Conservation (phyloP, 179 eudicot species). For the Gypsophila paniculata region DNA sequence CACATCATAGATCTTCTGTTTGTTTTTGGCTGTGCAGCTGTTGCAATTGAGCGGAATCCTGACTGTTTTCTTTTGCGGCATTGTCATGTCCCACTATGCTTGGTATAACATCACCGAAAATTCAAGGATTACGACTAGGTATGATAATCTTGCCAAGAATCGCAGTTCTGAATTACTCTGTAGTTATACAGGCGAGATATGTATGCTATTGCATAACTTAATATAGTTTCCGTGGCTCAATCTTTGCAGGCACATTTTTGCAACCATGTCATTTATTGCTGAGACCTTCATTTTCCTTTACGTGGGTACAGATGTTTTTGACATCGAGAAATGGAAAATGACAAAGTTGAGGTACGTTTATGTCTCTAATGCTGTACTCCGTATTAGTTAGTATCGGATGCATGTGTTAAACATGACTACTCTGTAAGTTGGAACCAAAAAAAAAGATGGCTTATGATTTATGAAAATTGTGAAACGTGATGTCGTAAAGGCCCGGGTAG, state of each 20-base stretch:
- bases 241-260: conserved; percentile 73
- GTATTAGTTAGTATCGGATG: no score
- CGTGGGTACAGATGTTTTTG: conserved; percentile 92
- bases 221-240: background rate
- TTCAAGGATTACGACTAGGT: conserved; percentile 82
- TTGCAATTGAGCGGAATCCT: conserved; percentile 77
- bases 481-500: no score
- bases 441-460: no score
- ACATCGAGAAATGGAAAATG: conserved; percentile 83
- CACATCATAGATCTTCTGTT: background rate
- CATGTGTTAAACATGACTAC: no score
- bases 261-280: conserved; percentile 87
- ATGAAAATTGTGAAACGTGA: no score
- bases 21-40: conserved; percentile 44
- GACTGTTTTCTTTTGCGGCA: conserved; percentile 87
- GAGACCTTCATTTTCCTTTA: conserved; percentile 92
- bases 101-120: conserved; percentile 88
- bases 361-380: no score
- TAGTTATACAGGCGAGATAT: background rate
- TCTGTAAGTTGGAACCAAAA: no score
- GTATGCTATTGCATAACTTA: background rate
- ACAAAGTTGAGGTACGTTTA: conserved; percentile 58
- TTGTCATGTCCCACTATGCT: conserved; percentile 93
- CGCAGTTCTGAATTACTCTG: no score
- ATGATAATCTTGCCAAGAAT: conserved; percentile 5